Evolutionary conservation across 1,284 basidiomycete genomes (phyloP).

Genomic region (Crocinoboletus sp.): DNA sequence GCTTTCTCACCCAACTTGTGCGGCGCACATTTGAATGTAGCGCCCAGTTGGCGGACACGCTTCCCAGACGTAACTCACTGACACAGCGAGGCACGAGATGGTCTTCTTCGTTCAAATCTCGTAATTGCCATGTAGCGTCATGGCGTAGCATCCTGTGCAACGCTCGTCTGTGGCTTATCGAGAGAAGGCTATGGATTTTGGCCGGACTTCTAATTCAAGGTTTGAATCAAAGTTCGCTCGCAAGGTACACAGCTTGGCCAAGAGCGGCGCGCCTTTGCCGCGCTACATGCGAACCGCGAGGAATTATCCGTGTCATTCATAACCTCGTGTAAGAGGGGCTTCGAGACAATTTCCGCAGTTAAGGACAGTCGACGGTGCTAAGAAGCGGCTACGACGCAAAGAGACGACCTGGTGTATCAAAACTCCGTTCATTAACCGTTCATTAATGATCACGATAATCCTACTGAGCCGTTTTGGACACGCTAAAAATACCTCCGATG

Average conservation of each 20-base stretch:
- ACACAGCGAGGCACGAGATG: no score
- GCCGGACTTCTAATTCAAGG: constrained; percentile 20
- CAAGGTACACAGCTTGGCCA: constrained; percentile 16
- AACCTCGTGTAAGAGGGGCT: constrained; percentile 8
- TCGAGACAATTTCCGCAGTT: constrained; percentile 29
- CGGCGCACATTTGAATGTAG: no score
- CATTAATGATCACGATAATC: constrained; percentile 29
- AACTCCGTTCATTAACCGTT: constrained; percentile 28
- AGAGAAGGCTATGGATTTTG: constrained; percentile 1
- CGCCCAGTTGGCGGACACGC: no score
- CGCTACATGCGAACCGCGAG: constrained; percentile 14
- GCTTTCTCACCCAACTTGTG: no score
- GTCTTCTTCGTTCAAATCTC: no score
- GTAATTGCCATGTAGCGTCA: no score
- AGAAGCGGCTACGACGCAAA: constrained; percentile 4
- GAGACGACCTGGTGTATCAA: constrained; percentile 9
- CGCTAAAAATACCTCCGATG: constrained; percentile 51
- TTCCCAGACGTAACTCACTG: no score
- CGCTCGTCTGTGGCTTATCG: no score
- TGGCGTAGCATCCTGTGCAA: no score
- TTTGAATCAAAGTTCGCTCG: constrained; percentile 24
- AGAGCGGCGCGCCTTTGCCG: constrained; percentile 8
- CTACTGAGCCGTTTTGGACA: constrained; percentile 38
- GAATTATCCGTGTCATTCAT: constrained; percentile 8
- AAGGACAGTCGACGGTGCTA: constrained; percentile 8